Percentiles rank a stretch among this genome's conserved stretches.
Evolutionary conservation across 768 basidiomycete genomes (phyloP).

Genomic region (Pleurotus pulmonarius): DNA sequence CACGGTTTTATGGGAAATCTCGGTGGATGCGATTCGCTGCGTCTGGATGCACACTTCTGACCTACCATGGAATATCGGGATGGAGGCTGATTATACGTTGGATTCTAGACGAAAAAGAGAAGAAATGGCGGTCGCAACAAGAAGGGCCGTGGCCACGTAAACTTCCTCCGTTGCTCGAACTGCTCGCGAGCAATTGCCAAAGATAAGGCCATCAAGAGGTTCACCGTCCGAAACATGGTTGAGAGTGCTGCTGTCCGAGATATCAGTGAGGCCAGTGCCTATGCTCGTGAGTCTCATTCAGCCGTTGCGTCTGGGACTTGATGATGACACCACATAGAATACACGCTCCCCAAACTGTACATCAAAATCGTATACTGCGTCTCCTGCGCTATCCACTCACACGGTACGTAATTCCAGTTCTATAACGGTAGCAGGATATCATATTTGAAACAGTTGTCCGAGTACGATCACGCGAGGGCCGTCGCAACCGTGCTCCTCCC

Average conservation of each 20-base stretch:
- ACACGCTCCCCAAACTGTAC: conserved; percentile 95
- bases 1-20: background rate
- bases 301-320: background rate
- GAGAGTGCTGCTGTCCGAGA: conserved; percentile 98
- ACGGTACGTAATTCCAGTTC: conserved; percentile 56
- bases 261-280: conserved; percentile 94
- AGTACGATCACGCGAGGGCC: conserved; percentile 92
- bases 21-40: background rate
- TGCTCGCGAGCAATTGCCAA: conserved; percentile 97
- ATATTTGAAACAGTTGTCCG: conserved; percentile 76
- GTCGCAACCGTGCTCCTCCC: conserved; percentile 96
- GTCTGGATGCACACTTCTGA: background rate
- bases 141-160: conserved; percentile 96
- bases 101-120: conserved; percentile 91
- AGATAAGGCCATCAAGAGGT: conserved; percentile 99
- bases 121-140: conserved; percentile 99
- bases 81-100: conserved; percentile 6
- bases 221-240: conserved; percentile 99
- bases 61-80: background rate
- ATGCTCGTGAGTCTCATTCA: conserved; percentile 61
- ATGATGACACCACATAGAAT: conserved; percentile 53
- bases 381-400: conserved; percentile 98
- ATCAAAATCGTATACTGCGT: conserved; percentile 99
- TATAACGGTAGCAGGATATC: background rate
- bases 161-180: conserved; percentile 96